Base-by-base conservation (phyloP, 2,329 filamentous ascomycete genomes). In the Penicillium sp. region DNA sequence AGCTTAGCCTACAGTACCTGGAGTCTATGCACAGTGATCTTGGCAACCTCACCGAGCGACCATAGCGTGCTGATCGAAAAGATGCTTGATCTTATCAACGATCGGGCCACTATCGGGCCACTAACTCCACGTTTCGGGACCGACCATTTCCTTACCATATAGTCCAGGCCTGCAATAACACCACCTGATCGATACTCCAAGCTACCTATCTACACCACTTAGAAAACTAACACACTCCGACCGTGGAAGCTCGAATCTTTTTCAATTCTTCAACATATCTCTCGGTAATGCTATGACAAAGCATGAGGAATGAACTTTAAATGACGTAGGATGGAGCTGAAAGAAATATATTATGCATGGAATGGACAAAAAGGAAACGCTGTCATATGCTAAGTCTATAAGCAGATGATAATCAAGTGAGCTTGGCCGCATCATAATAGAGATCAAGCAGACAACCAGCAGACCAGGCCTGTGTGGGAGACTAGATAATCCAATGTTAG, bases 381-480 rank as follows among this genome's bases (percentile, higher is more conserved):
- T 53, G 37, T 29, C 39, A n/a, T 46, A 44, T 45, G 27, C 43
- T 3, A 46, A 31, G 29, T 37, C 8, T 26, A 35, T 16, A 2
- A 26, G 13, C 26, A 26, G 19, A 31, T 4, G 13, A 35, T 9
- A 24, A 16, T 46, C 60, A 68, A 7, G 64, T 55, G 56, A 74
- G 69, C 56, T 74, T 83, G 26, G 83, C 82, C 19, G 91, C 93
- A 74, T 99, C 95, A 81, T 96, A 93, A 78, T 96, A 99, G 62
- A 99, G 77, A 78, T 99, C 95, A 69, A 99, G 90, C 70, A 99
- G 81, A 74, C 95, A 98, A 22, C 91, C 90, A 29, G 95, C 90
- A 52, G 92, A 97, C 95, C 95, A 99, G 52, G 95, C 90, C 76
- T 99, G 95, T 0, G 95, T 97, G 26, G 95, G 95, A 52, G 89